These are phyloP conservation scores for Lenwebbia sp. DNA, from an alignment of 345 rosid genomes.

Conservation along the genomic window DNA sequence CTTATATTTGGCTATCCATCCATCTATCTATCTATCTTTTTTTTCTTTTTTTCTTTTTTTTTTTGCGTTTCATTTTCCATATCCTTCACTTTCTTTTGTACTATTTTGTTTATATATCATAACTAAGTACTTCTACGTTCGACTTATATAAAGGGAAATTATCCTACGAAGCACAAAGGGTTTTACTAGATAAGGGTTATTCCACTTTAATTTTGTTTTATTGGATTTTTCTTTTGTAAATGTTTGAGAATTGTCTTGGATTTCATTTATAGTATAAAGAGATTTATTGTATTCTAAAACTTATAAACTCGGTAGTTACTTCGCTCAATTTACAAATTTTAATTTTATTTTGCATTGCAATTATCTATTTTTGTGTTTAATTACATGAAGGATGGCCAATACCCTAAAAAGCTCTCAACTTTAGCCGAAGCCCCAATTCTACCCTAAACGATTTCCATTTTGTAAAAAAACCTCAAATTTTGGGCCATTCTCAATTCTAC, in stretches of 20 bases:
- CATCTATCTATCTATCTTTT: too few relatives aligned
- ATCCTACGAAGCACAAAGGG: neutral
- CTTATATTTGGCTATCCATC: neutral
- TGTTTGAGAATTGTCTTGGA: neutral
- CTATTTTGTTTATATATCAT: neutral
- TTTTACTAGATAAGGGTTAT: neutral
- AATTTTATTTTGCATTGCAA: neutral
- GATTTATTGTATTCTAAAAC: neutral
- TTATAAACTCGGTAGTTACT: neutral
- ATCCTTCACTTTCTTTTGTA: neutral
- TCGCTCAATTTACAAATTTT: neutral
- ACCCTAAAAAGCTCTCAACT: too few relatives aligned
- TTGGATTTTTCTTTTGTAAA: neutral
- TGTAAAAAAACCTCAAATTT: too few relatives aligned
- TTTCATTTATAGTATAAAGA: neutral
- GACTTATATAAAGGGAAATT: neutral
- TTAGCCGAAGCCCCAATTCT: too few relatives aligned
- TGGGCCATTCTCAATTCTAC: too few relatives aligned
- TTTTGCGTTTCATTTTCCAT: neutral
- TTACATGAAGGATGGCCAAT: neutral
- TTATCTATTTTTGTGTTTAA: neutral
- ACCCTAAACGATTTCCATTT: too few relatives aligned
- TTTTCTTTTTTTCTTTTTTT: too few relatives aligned
- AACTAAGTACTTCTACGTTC: neutral
- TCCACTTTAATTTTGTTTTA: neutral